Conservation (phyloP, 2,329 filamentous ascomycete species). For the Diaporthe sp. region DNA sequence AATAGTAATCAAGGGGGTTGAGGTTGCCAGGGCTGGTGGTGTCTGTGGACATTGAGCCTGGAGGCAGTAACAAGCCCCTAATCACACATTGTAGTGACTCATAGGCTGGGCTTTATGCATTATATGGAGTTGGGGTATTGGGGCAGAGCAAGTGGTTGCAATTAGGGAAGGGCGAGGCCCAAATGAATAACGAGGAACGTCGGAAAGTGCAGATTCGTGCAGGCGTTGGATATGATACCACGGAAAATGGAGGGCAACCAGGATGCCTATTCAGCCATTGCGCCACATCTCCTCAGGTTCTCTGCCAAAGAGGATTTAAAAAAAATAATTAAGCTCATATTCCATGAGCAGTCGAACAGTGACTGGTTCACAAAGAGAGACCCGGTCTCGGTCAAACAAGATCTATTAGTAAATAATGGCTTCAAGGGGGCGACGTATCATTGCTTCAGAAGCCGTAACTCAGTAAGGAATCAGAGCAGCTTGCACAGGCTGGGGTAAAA, state of each 20-base stretch:
- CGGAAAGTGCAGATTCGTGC: background rate
- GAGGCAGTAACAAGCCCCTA: background rate
- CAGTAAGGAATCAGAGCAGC: background rate
- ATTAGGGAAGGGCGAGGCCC: background rate
- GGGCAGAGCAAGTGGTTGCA: background rate
- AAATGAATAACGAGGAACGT: background rate
- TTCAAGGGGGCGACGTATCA: background rate
- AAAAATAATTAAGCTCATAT: background rate
- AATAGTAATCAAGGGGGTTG: slow-evolving; percentile 8
- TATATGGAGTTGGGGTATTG: slow-evolving; percentile 8
- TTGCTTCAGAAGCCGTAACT: background rate
- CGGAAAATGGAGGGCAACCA: background rate
- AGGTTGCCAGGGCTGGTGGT: background rate
- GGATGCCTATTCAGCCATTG: slow-evolving; percentile 5
- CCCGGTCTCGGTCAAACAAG: background rate
- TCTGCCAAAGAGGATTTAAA: no score
- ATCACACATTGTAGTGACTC: background rate
- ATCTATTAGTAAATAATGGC: background rate
- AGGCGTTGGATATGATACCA: slow-evolving; percentile 6
- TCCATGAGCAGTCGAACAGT: background rate
- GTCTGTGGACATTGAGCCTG: background rate
- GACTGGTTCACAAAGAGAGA: background rate
- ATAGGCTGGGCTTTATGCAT: background rate
- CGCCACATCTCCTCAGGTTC: background rate
- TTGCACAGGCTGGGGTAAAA: no score